Conservation (phyloP, 352 stramenopile genomes). For the Pythium insidiosum region DNA sequence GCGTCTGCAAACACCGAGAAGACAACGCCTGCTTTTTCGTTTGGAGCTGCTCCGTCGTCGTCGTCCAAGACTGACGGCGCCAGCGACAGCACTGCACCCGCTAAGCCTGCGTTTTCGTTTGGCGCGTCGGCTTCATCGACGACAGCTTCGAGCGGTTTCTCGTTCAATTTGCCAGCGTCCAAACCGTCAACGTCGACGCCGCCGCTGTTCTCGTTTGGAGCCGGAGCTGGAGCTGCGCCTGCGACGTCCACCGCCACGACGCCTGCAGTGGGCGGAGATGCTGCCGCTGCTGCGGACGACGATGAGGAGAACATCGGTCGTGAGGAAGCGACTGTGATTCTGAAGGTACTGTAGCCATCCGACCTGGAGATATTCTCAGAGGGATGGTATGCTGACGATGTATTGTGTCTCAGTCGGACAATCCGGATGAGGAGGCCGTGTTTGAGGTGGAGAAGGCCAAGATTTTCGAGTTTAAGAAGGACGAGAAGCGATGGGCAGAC, state of each 20-base stretch:
- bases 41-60: too few relatives aligned
- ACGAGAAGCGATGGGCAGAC: conserved; percentile 84
- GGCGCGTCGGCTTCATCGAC: conserved; percentile 13
- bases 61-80: too few relatives aligned
- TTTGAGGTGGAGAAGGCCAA: conserved; percentile 78
- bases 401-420: conserved; percentile 32
- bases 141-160: conserved; percentile 10
- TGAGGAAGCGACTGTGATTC: conserved; percentile 79
- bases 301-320: conserved; percentile 77
- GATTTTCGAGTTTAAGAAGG: conserved; percentile 81
- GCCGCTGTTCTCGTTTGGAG: conserved; percentile 14
- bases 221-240: too few relatives aligned
- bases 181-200: background rate
- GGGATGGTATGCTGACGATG: too few relatives aligned
- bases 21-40: conserved; percentile 1
- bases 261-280: conserved; percentile 3
- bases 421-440: conserved; percentile 56
- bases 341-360: conserved; percentile 68
- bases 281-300: conserved; percentile 26
- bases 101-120: conserved; percentile 39
- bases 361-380: too few relatives aligned
- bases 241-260: conserved; percentile 12
- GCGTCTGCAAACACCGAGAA: conserved; percentile 19
- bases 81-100: too few relatives aligned
- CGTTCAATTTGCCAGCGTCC: conserved; percentile 7